These are phyloP conservation scores for Lepidium didymum DNA, from an alignment of 345 rosid species.

Conservation along the genomic window DNA sequence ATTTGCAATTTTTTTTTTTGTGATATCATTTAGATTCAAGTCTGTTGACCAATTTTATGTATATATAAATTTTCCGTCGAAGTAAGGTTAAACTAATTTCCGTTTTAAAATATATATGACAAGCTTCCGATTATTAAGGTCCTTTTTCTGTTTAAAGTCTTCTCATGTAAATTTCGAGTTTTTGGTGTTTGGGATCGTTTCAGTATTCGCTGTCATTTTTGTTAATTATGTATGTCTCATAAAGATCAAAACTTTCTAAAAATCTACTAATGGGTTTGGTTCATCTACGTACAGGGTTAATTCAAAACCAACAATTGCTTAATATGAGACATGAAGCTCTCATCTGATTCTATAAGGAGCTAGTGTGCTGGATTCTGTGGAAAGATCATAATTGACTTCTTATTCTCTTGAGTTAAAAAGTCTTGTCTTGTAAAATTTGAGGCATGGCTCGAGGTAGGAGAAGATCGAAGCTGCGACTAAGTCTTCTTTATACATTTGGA, in stretches of 20 bases:
- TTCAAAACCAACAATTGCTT: not conserved
- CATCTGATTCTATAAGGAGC: not conserved
- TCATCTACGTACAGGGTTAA: constrained; percentile 9
- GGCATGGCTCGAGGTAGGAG: constrained; percentile 75
- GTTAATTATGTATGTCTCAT: not conserved
- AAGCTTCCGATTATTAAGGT: constrained; percentile 1
- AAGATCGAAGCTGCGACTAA: constrained; percentile 69
- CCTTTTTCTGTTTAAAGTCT: not conserved
- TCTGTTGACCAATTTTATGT: constrained; percentile 20
- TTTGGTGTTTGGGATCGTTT: constrained; percentile 6
- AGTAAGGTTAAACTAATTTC: not conserved
- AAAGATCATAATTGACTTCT: constrained; percentile 4
- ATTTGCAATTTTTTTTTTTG: not conserved
- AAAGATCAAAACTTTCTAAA: not conserved
- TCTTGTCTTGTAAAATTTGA: not conserved
- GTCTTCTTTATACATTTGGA: constrained; percentile 75
- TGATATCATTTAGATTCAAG: constrained; percentile 9
- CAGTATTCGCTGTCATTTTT: not conserved
- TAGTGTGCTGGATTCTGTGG: constrained; percentile 1
- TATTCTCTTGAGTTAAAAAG: not conserved
- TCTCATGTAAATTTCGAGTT: not conserved
- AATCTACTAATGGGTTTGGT: not conserved
- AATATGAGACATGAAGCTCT: not conserved
- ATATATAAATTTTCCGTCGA: not conserved
- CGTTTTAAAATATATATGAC: not conserved